A percentile compares a stretch with the other conserved stretches of the same genome.
phyloP scores from a whole-genome alignment of 768 basidiomycete genomes.

The Leccinum arenicola region DNA sequence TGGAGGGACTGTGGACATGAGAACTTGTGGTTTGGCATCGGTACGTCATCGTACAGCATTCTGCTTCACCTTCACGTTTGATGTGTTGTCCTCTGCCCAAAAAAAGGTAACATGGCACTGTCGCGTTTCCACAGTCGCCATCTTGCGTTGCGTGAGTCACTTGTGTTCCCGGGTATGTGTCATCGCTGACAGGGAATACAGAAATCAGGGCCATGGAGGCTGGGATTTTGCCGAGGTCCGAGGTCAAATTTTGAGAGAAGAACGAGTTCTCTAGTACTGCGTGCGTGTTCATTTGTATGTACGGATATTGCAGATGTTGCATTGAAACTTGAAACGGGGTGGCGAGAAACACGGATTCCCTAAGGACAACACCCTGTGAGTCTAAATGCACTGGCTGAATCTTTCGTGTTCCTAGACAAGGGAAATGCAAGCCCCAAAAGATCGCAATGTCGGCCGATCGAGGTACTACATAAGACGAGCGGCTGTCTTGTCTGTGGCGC shows the following conservation, averaged over 20 bases:
- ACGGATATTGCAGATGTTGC: background rate
- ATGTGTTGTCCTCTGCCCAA: background rate
- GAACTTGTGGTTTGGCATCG: constrained; percentile 33
- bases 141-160: constrained; percentile 28
- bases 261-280: background rate
- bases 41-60: constrained; percentile 16
- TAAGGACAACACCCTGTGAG: background rate
- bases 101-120: constrained; percentile 21
- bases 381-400: background rate
- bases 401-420: too few species aligned
- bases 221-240: constrained; percentile 22
- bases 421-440: too few species aligned
- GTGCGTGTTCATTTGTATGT: background rate
- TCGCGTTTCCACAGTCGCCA: constrained; percentile 31
- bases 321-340: background rate
- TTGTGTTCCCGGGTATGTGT: background rate
- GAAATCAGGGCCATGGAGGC: constrained; percentile 31
- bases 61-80: background rate
- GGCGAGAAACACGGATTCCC: background rate
- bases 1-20: constrained; percentile 36
- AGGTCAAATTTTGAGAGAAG: constrained; percentile 17
- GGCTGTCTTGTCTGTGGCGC: background rate
- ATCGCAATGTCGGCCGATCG: background rate
- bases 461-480: background rate
- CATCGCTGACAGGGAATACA: constrained; percentile 5